These are phyloP conservation scores for Petunia hybrid DNA, from an alignment of 305 asterid species.

Conservation along the genomic window DNA sequence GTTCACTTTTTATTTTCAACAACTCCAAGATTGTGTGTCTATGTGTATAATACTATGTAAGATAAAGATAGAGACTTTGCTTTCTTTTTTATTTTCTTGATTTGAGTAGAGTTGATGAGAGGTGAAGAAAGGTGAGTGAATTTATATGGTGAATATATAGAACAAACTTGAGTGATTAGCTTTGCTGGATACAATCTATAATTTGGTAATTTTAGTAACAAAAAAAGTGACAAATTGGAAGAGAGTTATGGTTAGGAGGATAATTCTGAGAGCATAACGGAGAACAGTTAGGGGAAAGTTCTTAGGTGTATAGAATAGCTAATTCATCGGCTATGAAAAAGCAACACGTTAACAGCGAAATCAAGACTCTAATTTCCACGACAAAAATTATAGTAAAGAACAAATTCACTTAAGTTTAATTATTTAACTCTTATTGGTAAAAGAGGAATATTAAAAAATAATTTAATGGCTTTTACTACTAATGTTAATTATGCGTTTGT, in stretches of 20 bases:
- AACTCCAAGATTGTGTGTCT: neutral
- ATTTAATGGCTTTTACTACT: too few species aligned
- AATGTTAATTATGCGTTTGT: too few species aligned
- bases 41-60: neutral
- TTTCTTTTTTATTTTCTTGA: neutral
- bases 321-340: constrained; percentile 19
- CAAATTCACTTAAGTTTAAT: neutral
- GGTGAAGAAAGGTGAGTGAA: too few species aligned
- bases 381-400: neutral
- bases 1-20: neutral
- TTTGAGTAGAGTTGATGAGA: neutral
- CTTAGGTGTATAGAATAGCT: constrained; percentile 8
- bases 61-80: neutral
- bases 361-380: constrained; percentile 10
- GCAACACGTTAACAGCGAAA: constrained; percentile 4
- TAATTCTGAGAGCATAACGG: constrained; percentile 20
- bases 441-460: too few species aligned
- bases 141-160: constrained; percentile 22
- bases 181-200: neutral
- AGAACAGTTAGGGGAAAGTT: neutral
- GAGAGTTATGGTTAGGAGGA: neutral
- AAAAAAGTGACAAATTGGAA: neutral
- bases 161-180: neutral
- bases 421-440: neutral
- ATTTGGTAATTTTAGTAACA: constrained; percentile 17